phyloP scores from a whole-genome alignment of 2,329 filamentous ascomycete genomes.

The Neophaeococcomyces mojaviensis region DNA sequence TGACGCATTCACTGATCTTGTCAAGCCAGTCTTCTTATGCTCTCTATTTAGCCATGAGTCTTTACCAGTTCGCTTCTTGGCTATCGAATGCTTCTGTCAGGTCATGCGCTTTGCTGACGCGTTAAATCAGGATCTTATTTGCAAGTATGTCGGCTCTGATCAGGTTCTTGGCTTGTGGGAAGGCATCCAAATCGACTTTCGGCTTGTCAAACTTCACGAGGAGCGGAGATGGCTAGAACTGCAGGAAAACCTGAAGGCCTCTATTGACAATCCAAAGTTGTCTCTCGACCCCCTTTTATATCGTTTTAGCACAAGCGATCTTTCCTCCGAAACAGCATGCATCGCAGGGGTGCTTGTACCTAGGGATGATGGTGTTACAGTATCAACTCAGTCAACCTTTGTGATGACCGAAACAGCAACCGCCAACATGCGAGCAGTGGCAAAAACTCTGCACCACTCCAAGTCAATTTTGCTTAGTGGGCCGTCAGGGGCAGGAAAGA shows the following conservation, averaged over 20 bases:
- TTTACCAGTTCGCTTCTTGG: constrained; percentile 65
- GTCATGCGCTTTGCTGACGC: constrained; percentile 73
- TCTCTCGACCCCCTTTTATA: constrained; percentile 23
- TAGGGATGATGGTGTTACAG: constrained; percentile 46
- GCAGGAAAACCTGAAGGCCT: constrained; percentile 35
- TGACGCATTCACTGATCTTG: constrained; percentile 56
- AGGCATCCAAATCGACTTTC: constrained; percentile 67
- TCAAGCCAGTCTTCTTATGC: constrained; percentile 62
- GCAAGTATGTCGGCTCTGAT: constrained; percentile 56
- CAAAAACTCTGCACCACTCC: constrained; percentile 56
- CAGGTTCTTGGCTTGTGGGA: constrained; percentile 67
- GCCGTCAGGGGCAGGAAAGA: constrained; percentile 82
- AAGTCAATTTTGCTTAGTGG: constrained; percentile 76
- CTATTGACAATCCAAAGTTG: constrained; percentile 15
- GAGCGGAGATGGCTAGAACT: constrained; percentile 44
- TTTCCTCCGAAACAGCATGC: constrained; percentile 56
- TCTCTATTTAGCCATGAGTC: constrained; percentile 55
- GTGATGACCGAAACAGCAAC: constrained; percentile 67
- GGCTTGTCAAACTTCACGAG: constrained; percentile 61
- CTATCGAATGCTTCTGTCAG: constrained; percentile 71
- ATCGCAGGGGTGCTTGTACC: constrained; percentile 64
- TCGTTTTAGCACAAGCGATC: constrained; percentile 17
- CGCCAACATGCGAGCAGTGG: constrained; percentile 63
- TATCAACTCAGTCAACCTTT: constrained; percentile 43
- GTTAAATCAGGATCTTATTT: constrained; percentile 65